A percentile compares a stretch with the other conserved stretches of the same genome.
These are phyloP conservation scores for Malus hybrid DNA, from an alignment of 331 rosid species.

Conservation along the genomic window DNA sequence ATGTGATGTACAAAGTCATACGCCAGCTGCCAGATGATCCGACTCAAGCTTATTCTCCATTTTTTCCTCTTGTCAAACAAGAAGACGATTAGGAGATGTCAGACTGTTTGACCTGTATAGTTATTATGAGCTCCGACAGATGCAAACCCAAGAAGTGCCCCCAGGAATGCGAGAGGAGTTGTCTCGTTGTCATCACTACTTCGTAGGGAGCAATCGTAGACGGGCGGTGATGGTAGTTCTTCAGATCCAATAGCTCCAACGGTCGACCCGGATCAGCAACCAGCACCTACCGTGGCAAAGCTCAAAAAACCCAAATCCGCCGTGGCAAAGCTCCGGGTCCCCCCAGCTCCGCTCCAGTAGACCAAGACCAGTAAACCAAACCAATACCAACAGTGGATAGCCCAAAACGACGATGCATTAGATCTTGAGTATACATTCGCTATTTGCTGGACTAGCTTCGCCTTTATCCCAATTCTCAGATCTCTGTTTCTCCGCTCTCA, in stretches of 20 bases:
- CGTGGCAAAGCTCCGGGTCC: not conserved
- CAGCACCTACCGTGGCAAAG: too few species aligned
- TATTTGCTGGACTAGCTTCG: not conserved
- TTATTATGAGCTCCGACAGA: conserved; percentile 70
- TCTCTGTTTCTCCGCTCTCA: not conserved
- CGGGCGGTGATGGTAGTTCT: too few species aligned
- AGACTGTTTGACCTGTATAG: conserved; percentile 85
- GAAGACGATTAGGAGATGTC: not conserved
- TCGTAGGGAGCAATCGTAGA: too few species aligned
- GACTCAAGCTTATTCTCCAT: too few species aligned
- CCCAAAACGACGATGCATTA: not conserved
- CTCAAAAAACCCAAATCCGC: not conserved
- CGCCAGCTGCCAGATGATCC: conserved; percentile 32
- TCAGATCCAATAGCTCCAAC: too few species aligned
- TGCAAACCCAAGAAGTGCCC: conserved; percentile 92
- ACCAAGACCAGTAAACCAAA: not conserved
- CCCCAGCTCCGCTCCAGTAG: not conserved
- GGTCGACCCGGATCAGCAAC: too few species aligned
- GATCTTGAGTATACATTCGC: not conserved
- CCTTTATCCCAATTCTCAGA: not conserved
- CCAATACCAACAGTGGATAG: not conserved
- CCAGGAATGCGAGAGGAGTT: conserved; percentile 85
- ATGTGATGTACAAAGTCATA: conserved; percentile 61
- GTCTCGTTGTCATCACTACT: conserved; percentile 68
- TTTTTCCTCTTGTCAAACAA: too few species aligned